phyloP scores from a whole-genome alignment of 768 basidiomycete genomes.

The Tylopilus sp. region DNA sequence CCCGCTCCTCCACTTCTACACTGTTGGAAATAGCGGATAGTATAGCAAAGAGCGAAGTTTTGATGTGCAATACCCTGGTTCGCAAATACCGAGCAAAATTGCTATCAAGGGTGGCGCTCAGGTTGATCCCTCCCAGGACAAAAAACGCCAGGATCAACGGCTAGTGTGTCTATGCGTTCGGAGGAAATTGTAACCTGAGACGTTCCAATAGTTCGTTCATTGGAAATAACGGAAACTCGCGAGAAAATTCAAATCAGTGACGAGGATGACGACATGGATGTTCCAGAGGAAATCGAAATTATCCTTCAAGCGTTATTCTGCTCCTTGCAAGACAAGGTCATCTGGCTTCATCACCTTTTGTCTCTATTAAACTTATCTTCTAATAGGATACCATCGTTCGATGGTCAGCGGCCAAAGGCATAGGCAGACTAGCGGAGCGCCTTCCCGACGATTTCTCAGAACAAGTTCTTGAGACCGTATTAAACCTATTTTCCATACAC shows the following conservation, averaged over 20 bases:
- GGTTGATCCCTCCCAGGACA: constrained; percentile 52
- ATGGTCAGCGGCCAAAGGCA: constrained; percentile 90
- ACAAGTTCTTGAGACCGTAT: constrained; percentile 80
- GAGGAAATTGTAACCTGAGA: constrained; percentile 23
- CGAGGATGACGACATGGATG: constrained; percentile 49
- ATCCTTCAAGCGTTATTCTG: constrained; percentile 71
- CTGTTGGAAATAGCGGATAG: constrained; percentile 45
- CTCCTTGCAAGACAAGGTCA: constrained; percentile 77
- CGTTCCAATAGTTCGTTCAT: constrained; percentile 19
- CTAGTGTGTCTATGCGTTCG: constrained; percentile 27
- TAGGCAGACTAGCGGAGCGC: constrained; percentile 80
- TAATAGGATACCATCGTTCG: constrained; percentile 89
- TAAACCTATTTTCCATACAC: constrained; percentile 76
- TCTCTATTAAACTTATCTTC: not conserved
- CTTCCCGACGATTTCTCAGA: constrained; percentile 70
- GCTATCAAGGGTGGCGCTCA: constrained; percentile 58
- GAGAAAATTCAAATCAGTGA: constrained; percentile 14
- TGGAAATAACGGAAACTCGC: constrained; percentile 17
- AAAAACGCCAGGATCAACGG: constrained; percentile 41
- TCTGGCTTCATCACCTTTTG: not conserved
- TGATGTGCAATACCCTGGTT: constrained; percentile 59
- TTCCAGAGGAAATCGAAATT: constrained; percentile 76
- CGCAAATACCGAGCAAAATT: constrained; percentile 71
- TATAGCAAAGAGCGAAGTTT: constrained; percentile 38
- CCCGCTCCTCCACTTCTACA: constrained; percentile 40